phyloP scores from a whole-genome alignment of 2,329 filamentous ascomycete species.

The Chaetomiaceae sp. region DNA sequence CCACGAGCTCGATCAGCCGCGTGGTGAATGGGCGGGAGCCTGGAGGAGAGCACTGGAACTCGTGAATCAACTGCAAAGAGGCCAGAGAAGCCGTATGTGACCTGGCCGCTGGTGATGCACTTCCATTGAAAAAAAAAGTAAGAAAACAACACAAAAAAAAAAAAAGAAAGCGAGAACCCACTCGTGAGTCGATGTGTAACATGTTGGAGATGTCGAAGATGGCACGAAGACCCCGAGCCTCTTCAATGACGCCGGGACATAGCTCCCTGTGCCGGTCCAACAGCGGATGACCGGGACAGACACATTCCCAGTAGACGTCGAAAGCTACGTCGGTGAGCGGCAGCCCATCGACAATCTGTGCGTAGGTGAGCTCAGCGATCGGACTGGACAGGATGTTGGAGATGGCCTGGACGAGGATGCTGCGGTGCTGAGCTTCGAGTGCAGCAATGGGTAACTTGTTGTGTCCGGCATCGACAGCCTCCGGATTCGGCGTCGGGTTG shows the following conservation, averaged over 20 bases:
- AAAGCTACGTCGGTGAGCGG: constrained; percentile 10
- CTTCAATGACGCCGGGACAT: constrained; percentile 14
- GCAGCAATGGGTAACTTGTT: no score
- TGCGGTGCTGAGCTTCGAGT: constrained; percentile 2
- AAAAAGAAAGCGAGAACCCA: neutral
- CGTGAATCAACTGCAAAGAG: constrained; percentile 15
- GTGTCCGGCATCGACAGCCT: no score
- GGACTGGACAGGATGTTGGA: constrained; percentile 12
- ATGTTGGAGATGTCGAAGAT: neutral
- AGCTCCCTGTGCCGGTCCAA: constrained; percentile 18
- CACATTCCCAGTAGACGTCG: neutral
- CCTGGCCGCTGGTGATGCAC: no score
- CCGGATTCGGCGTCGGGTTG: no score
- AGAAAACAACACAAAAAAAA: no score
- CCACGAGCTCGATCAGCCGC: constrained; percentile 7
- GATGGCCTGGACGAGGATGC: constrained; percentile 10
- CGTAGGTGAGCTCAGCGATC: constrained; percentile 16
- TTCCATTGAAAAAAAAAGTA: no score
- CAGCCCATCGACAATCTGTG: constrained; percentile 22
- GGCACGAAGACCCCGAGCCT: neutral
- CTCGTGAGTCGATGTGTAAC: neutral
- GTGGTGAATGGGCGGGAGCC: constrained; percentile 24
- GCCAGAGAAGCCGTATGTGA: no score
- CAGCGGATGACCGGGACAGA: constrained; percentile 13
- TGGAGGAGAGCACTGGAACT: constrained; percentile 21